These are phyloP conservation scores for Globisporangium lucens DNA, from an alignment of 352 stramenopile species.

Conservation along the genomic window DNA sequence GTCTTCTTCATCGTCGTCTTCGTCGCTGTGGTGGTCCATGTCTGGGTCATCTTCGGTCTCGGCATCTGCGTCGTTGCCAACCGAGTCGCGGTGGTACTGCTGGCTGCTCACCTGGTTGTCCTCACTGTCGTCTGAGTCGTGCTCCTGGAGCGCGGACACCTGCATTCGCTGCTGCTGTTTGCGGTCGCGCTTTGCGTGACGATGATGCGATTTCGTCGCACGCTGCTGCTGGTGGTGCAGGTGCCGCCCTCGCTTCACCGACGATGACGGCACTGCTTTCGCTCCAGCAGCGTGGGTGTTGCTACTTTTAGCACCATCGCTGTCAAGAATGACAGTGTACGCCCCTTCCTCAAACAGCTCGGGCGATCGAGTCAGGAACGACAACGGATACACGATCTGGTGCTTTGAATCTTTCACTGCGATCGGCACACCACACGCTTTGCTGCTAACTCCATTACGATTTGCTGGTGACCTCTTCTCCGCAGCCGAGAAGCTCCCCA, in stretches of 20 bases:
- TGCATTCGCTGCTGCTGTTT: slow-evolving; percentile 13
- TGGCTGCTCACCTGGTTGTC: slow-evolving; percentile 19
- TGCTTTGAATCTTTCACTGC: slow-evolving; percentile 27
- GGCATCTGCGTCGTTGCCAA: slow-evolving; percentile 20
- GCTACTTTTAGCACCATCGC: neutral
- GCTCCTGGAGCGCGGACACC: slow-evolving; percentile 8
- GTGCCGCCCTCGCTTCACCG: slow-evolving; percentile 7
- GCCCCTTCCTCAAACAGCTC: slow-evolving; percentile 45
- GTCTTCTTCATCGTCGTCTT: slow-evolving; percentile 26
- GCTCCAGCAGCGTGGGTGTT: neutral
- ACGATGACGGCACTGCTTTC: neutral
- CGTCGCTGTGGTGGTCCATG: slow-evolving; percentile 13
- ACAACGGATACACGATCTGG: slow-evolving; percentile 65
- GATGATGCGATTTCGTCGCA: slow-evolving; percentile 2
- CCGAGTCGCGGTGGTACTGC: slow-evolving; percentile 15
- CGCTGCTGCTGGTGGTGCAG: slow-evolving; percentile 1
- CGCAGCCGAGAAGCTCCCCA: slow-evolving; percentile 1
- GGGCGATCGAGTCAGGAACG: slow-evolving; percentile 52
- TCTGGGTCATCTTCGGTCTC: slow-evolving; percentile 20
- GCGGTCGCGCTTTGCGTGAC: slow-evolving; percentile 9
- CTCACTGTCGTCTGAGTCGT: slow-evolving; percentile 16
- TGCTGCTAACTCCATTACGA: slow-evolving; percentile 24
- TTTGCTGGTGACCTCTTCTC: neutral
- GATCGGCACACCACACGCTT: slow-evolving; percentile 12
- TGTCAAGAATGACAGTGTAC: slow-evolving; percentile 41